Conservation (phyloP, 176 grass and related monocot species). For the Bolboschoenus planiculmis region DNA sequence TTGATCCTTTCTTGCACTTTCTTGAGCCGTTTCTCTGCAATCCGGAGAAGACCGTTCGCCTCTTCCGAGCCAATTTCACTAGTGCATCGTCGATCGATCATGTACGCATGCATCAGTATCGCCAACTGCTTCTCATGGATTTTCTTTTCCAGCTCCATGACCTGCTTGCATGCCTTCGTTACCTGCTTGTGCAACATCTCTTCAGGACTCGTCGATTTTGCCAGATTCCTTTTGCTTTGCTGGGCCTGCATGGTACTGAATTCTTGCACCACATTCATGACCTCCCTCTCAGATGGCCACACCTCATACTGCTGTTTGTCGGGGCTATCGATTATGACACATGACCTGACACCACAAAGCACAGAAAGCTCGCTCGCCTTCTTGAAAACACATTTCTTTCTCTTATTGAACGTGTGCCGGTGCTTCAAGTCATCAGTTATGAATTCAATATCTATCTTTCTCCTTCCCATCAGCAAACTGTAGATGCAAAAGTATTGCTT, state of each 20-base stretch:
- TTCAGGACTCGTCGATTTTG: background rate
- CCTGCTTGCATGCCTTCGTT: background rate
- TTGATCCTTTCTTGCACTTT: background rate
- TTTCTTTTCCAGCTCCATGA: background rate
- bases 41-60: background rate
- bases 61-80: too few species aligned
- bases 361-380: background rate
- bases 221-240: background rate
- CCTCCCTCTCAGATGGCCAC: background rate
- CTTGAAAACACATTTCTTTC: background rate
- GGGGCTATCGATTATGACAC: background rate
- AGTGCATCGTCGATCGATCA: too few species aligned
- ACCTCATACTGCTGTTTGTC: background rate
- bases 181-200: background rate
- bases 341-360: background rate
- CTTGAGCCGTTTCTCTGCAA: background rate
- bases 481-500: background rate
- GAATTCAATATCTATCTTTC: background rate
- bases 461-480: background rate
- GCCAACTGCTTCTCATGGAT: too few species aligned
- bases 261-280: background rate
- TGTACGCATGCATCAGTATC: too few species aligned
- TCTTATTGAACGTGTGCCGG: background rate
- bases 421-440: background rate
- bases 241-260: too few species aligned